phyloP scores from a whole-genome alignment of 169 alveolate species.

The Eimeria nieschulzi region DNA sequence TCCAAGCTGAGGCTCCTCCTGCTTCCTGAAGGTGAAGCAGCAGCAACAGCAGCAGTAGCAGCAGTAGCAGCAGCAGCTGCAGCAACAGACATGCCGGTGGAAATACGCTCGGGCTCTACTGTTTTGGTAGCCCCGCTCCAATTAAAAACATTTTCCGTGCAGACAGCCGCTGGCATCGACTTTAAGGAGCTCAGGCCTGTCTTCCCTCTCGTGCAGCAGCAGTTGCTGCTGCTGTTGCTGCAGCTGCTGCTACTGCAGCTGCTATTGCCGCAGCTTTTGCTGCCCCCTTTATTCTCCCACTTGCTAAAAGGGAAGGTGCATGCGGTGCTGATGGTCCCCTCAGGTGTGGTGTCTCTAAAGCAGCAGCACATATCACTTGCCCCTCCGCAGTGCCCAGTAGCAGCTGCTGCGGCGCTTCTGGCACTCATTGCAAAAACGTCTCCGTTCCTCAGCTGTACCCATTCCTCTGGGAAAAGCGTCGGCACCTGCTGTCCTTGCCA shows the following conservation, averaged over 20 bases:
- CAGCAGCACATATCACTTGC: no score
- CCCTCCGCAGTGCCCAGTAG: not conserved
- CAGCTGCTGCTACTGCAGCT: not conserved
- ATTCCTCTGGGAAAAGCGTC: slow-evolving; percentile 10
- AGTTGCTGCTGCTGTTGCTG: slow-evolving; percentile 44
- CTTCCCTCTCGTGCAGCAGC: not conserved
- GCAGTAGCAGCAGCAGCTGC: slow-evolving; percentile 20
- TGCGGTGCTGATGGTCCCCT: not conserved
- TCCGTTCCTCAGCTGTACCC: not conserved
- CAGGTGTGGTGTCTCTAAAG: no score
- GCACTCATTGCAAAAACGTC: not conserved
- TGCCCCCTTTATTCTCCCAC: slow-evolving; percentile 1
- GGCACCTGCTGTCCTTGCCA: slow-evolving; percentile 1
- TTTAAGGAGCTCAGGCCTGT: not conserved
- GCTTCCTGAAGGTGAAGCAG: not conserved
- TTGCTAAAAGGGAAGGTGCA: not conserved
- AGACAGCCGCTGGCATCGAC: no score
- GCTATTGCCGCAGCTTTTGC: slow-evolving; percentile 23
- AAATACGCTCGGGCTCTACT: no score
- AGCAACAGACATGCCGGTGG: not conserved
- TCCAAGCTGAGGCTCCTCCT: no score
- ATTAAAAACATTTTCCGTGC: no score
- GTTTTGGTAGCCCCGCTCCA: no score
- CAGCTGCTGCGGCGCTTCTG: slow-evolving; percentile 54
- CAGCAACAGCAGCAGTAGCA: not conserved